Conservation (phyloP, 208 protist genomes). For the Leishmania tarentolae region DNA sequence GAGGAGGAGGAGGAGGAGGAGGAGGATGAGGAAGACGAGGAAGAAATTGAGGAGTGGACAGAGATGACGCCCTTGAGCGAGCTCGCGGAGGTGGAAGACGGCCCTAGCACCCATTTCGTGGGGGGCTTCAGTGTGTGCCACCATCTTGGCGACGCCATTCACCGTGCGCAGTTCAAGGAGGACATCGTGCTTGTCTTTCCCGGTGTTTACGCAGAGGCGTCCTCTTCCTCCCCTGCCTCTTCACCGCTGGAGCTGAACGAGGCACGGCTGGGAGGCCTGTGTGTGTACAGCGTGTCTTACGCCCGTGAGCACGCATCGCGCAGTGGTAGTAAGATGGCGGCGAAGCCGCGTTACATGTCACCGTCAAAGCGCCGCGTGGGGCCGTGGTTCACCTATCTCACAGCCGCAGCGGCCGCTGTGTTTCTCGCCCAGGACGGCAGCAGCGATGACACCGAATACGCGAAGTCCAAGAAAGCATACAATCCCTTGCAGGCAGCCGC, state of each 20-base stretch:
- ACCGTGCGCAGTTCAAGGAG: slow-evolving; percentile 54
- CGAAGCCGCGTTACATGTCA: slow-evolving; percentile 26
- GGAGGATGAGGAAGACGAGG: slow-evolving; percentile 74
- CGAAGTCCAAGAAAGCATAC: not conserved
- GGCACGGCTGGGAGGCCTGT: slow-evolving; percentile 47
- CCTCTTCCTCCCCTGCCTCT: not conserved
- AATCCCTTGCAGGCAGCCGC: slow-evolving; percentile 26
- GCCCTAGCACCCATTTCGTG: slow-evolving; percentile 77
- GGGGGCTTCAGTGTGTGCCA: slow-evolving; percentile 72
- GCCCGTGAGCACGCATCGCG: slow-evolving; percentile 38
- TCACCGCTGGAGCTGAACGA: slow-evolving; percentile 64
- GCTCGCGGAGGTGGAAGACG: slow-evolving; percentile 59
- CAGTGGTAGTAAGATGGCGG: slow-evolving; percentile 9
- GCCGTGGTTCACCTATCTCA: slow-evolving; percentile 71
- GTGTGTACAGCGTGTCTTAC: slow-evolving; percentile 65
- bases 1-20: slow-evolving; percentile 80
- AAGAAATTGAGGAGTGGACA: slow-evolving; percentile 75
- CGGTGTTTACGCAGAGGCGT: slow-evolving; percentile 43
- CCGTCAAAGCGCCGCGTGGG: slow-evolving; percentile 42
- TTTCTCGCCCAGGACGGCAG: slow-evolving; percentile 24
- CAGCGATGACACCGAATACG: slow-evolving; percentile 1
- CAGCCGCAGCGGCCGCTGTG: slow-evolving; percentile 31
- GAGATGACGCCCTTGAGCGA: slow-evolving; percentile 60
- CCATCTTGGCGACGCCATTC: slow-evolving; percentile 54
- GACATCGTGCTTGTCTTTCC: slow-evolving; percentile 80